Percentiles rank a stretch among this genome's conserved stretches.
phyloP scores from a whole-genome alignment of 305 asterid species.

The Euphrasia arctica region DNA sequence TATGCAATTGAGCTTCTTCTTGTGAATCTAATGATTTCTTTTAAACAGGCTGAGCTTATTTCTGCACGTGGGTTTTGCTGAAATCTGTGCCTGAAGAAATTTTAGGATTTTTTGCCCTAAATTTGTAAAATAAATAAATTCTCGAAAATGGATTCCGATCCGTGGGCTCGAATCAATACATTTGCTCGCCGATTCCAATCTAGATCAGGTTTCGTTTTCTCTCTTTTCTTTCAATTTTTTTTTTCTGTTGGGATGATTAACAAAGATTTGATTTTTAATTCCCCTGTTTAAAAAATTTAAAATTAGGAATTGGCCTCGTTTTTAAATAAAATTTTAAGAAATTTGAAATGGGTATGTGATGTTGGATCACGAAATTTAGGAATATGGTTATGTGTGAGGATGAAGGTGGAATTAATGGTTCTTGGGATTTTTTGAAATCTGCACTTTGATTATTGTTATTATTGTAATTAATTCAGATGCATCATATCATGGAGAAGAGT shows the following conservation, averaged over 20 bases:
- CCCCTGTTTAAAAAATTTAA: no score
- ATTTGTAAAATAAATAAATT: background rate
- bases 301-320: no score
- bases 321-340: no score
- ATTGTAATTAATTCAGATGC: conserved; percentile 37
- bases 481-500: conserved; percentile 56
- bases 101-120: background rate
- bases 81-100: background rate
- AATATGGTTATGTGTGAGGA: no score
- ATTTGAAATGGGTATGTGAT: no score
- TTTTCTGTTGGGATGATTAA: background rate
- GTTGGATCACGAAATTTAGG: background rate
- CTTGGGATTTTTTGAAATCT: background rate
- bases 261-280: background rate
- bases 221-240: background rate
- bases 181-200: conserved; percentile 56
- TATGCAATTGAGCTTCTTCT: background rate
- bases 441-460: background rate
- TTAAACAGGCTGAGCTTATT: background rate
- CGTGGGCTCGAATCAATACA: conserved; percentile 62
- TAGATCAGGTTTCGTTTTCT: conserved; percentile 59
- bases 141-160: conserved; percentile 64
- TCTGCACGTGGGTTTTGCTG: conserved; percentile 8
- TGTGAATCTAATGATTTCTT: background rate
- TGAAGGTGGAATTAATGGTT: background rate